Evolutionary conservation across 495 filamentous ascomycete genomes (phyloP).

Genomic region (Articulospora tetracladia): DNA sequence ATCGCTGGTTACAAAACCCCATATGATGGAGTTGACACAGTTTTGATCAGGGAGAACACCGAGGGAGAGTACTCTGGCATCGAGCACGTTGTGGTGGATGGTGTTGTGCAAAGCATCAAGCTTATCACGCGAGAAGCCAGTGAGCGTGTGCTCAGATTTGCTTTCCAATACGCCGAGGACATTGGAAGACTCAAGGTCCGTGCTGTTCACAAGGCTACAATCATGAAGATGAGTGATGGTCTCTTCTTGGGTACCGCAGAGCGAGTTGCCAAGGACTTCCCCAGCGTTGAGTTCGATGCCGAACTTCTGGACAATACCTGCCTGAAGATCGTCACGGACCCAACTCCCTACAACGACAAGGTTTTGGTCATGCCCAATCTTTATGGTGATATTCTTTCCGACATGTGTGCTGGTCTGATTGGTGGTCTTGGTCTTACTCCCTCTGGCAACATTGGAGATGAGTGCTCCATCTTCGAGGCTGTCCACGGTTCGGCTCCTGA

Average conservation of each 20-base stretch:
- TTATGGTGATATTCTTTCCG: constrained; percentile 98
- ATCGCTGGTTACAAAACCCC: constrained; percentile 97
- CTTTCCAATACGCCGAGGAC: constrained; percentile 93
- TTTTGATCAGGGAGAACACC: constrained; percentile 98
- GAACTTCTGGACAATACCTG: constrained; percentile 98
- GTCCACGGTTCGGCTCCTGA: constrained; percentile 98
- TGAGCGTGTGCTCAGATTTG: constrained; percentile 91
- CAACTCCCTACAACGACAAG: constrained; percentile 94
- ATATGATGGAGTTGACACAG: constrained; percentile 96
- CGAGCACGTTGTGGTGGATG: constrained; percentile 96
- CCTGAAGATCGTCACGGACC: constrained; percentile 95
- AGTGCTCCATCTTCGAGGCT: constrained; percentile 99
- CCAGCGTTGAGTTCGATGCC: constrained; percentile 88
- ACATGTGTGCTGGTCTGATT: constrained; percentile 98
- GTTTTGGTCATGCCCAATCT: constrained; percentile 99
- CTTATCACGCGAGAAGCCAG: constrained; percentile 91
- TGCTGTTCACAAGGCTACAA: constrained; percentile 98
- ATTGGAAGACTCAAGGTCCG: constrained; percentile 94
- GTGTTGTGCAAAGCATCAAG: constrained; percentile 98
- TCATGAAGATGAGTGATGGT: constrained; percentile 99
- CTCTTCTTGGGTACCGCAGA: constrained; percentile 87
- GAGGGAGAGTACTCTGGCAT: constrained; percentile 99
- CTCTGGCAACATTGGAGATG: constrained; percentile 97
- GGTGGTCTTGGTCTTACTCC: constrained; percentile 96
- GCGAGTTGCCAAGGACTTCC: constrained; percentile 88